Base-by-base conservation (phyloP, 164 flowering plant genomes). In the Stephania japonica region DNA sequence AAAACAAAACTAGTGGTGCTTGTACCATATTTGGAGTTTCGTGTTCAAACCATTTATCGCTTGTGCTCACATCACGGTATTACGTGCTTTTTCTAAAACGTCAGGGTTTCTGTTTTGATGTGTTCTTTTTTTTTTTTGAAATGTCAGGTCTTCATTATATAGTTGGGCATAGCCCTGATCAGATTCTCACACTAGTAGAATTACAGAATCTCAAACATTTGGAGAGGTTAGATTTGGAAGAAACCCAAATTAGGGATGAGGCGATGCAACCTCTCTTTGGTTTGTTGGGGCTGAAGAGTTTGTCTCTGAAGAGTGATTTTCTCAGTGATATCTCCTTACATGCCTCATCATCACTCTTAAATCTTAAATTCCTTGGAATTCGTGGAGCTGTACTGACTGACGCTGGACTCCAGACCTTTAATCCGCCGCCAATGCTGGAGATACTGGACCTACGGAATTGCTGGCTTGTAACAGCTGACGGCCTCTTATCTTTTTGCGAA, bases 401-500 rank as follows among this genome's bases (percentile, higher is more conserved):
- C 76, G 70, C 38, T 24, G 98, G 92, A 61, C 85, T 95, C 24
- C 76, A 71, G 41, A 76, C 83, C 5, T 91, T 91, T 75, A 78
- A 70, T 49, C 92, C 97, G 62, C 94, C 90, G 7, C 59, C 77
- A 42, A 68, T 78, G 32, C 81, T 95, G 32, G 79, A 80, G 75
- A 69, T 69, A 18, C 79, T 95, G 65, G 97, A 95, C 76, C 74
- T 95, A 70, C 83, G 81, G 41, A 98, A 91, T 63, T 90, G 97
- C 78, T 95, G 98, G 99, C 93, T 95, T 67, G 76, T 95, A 76
- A 85, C 93, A 7, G 72, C 81, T 74, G 92, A 87, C 70, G 83
- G 74, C 44, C 63, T 93, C 42, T 70, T 71, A 26, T 42, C 38
- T 21, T 95, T 90, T 78, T 76, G 87, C 72, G 80, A 72, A 42